These are phyloP conservation scores for Pythium vanterpoolii DNA, from an alignment of 352 stramenopile species.

Conservation along the genomic window DNA sequence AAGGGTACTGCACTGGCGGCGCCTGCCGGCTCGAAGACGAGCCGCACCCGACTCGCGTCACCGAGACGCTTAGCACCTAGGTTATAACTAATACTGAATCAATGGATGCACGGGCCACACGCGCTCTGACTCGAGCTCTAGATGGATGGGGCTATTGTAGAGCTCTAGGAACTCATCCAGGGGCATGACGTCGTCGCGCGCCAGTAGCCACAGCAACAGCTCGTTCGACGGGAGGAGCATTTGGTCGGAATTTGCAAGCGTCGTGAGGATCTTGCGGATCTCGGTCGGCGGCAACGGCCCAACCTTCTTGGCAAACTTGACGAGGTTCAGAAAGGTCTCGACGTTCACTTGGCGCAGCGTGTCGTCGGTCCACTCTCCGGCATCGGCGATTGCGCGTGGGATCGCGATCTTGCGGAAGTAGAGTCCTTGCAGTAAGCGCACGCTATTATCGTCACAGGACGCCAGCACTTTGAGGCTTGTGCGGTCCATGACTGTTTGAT, in stretches of 20 bases:
- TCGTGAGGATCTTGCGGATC: conserved; percentile 56
- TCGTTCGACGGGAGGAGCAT: conserved; percentile 54
- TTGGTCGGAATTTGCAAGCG: conserved; percentile 61
- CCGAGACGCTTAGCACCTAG: conserved; percentile 41
- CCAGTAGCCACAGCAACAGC: conserved; percentile 49
- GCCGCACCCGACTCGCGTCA: conserved; percentile 38
- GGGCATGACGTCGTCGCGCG: conserved; percentile 59
- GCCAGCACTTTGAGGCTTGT: conserved; percentile 49
- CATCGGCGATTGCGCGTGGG: conserved; percentile 18
- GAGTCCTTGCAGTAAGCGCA: conserved; percentile 50
- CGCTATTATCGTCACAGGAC: conserved; percentile 53
- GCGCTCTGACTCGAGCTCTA: conserved; percentile 69
- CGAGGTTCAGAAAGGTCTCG: conserved; percentile 49
- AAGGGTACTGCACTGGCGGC: conserved; percentile 58
- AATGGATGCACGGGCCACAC: conserved; percentile 71
- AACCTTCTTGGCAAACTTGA: conserved; percentile 65
- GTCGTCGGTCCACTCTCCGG: conserved; percentile 44
- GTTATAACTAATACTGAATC: conserved; percentile 54
- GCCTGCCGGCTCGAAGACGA: conserved; percentile 44
- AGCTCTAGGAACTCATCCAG: conserved; percentile 52
- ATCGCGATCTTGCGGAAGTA: conserved; percentile 66
- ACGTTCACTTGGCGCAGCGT: conserved; percentile 35
- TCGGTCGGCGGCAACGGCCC: conserved; percentile 43
- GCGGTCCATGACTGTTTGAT: conserved; percentile 37
- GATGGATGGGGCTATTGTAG: conserved; percentile 35